A percentile compares a stretch with the other conserved stretches of the same genome.
phyloP scores from a whole-genome alignment of 2,329 filamentous ascomycete species.

The Botryotinia convoluta region DNA sequence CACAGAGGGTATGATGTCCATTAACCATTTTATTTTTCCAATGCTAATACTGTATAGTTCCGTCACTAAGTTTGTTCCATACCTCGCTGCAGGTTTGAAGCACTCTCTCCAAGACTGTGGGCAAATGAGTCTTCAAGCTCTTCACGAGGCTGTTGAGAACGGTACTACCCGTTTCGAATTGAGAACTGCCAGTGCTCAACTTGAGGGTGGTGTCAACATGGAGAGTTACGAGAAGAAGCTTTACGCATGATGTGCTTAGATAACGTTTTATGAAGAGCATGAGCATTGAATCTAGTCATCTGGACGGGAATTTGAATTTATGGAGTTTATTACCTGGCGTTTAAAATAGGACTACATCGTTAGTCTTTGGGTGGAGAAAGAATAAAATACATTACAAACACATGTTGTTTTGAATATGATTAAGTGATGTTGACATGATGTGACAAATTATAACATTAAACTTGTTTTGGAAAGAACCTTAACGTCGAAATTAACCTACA shows the following conservation, averaged over 20 bases:
- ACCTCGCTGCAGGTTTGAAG: slow-evolving; percentile 92
- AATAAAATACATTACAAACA: slow-evolving; percentile 12
- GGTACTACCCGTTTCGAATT: slow-evolving; percentile 89
- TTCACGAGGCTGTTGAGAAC: slow-evolving; percentile 71
- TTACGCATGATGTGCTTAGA: slow-evolving; percentile 63
- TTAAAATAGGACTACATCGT: background rate
- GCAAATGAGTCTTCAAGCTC: slow-evolving; percentile 71
- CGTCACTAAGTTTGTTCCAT: slow-evolving; percentile 92
- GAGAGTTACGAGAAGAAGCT: slow-evolving; percentile 99
- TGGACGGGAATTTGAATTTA: background rate
- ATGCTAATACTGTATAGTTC: slow-evolving; percentile 46
- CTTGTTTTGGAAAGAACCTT: background rate
- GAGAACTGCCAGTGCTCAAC: slow-evolving; percentile 87
- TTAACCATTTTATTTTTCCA: background rate
- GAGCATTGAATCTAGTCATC: background rate
- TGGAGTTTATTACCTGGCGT: slow-evolving; percentile 12
- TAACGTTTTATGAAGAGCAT: background rate
- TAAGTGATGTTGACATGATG: background rate
- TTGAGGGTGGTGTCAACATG: slow-evolving; percentile 97
- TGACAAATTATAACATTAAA: background rate
- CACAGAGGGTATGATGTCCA: slow-evolving; percentile 58
- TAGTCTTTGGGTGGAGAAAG: slow-evolving; percentile 13
- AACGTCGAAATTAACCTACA: background rate
- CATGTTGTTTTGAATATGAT: background rate
- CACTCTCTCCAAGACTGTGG: slow-evolving; percentile 97